A percentile compares a stretch with the other conserved stretches of the same genome.
Conservation (phyloP, 2,329 filamentous ascomycete species). For the Aspergillus sp. region DNA sequence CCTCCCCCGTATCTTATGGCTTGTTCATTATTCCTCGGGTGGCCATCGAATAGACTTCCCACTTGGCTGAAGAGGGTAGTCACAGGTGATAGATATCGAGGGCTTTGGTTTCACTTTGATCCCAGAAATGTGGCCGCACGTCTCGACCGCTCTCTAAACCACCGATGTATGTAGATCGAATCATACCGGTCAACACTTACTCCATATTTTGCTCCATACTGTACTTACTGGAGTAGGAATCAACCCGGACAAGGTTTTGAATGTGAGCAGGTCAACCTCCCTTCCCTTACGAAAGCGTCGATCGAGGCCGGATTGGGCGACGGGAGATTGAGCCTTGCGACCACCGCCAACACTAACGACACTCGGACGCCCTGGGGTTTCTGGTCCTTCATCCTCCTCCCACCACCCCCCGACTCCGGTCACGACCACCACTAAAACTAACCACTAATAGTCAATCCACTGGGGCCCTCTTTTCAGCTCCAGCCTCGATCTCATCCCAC, state of each 20-base stretch:
- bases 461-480: constrained; percentile 22
- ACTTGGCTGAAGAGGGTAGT: too few species aligned
- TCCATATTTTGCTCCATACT: neutral
- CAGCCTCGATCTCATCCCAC: constrained; percentile 18
- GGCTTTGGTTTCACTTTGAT: too few species aligned
- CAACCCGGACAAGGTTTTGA: constrained; percentile 13
- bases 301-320: constrained; percentile 26
- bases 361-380: constrained; percentile 11
- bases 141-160: neutral
- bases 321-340: constrained; percentile 25
- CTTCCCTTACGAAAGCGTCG: constrained; percentile 21
- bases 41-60: neutral
- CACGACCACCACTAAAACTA: neutral
- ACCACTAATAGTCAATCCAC: neutral
- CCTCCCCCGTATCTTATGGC: neutral
- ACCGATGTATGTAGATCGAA: neutral
- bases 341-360: constrained; percentile 11
- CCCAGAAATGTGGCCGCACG: too few species aligned
- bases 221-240: constrained; percentile 3
- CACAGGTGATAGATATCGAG: too few species aligned
- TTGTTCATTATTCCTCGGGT: neutral
- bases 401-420: neutral
- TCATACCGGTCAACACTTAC: neutral
- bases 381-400: neutral
- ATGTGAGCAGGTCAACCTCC: constrained; percentile 14